These are phyloP conservation scores for Yamadazyma takamatsuzukensis DNA, from an alignment of 805 yeast genomes.

Conservation along the genomic window DNA sequence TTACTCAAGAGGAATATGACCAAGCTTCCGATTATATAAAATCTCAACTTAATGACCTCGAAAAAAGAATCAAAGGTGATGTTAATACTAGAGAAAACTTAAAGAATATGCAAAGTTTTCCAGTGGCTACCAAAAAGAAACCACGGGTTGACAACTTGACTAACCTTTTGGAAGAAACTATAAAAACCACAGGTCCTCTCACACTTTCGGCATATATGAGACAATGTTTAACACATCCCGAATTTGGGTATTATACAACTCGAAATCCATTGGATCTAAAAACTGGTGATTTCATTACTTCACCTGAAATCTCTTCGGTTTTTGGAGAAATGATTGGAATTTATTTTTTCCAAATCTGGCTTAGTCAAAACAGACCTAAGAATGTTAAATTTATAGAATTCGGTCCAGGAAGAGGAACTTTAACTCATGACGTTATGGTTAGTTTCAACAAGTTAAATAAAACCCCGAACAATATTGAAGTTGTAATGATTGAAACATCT, in stretches of 20 bases:
- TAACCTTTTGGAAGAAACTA: constrained; percentile 45
- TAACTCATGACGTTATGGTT: constrained; percentile 61
- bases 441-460: constrained; percentile 41
- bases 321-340: constrained; percentile 84
- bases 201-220: constrained; percentile 72
- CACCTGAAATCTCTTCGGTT: constrained; percentile 84
- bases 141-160: constrained; percentile 22
- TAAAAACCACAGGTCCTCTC: constrained; percentile 72
- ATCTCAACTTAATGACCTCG: constrained; percentile 29
- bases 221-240: constrained; percentile 76
- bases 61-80: constrained; percentile 35
- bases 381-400: constrained; percentile 61
- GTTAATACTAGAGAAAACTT: constrained; percentile 33
- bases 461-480: constrained; percentile 28
- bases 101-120: constrained; percentile 35
- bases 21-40: constrained; percentile 32
- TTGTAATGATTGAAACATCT: constrained; percentile 70
- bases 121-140: constrained; percentile 16
- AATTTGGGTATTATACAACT: constrained; percentile 75
- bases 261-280: constrained; percentile 62
- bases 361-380: constrained; percentile 50
- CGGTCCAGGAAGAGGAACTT: constrained; percentile 84
- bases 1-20: constrained; percentile 37
- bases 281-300: constrained; percentile 75
- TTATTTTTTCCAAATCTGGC: constrained; percentile 62